A percentile compares a stretch with the other conserved stretches of the same genome.
phyloP scores from a whole-genome alignment of 306 rosid genomes.

The Corylus avellana region DNA sequence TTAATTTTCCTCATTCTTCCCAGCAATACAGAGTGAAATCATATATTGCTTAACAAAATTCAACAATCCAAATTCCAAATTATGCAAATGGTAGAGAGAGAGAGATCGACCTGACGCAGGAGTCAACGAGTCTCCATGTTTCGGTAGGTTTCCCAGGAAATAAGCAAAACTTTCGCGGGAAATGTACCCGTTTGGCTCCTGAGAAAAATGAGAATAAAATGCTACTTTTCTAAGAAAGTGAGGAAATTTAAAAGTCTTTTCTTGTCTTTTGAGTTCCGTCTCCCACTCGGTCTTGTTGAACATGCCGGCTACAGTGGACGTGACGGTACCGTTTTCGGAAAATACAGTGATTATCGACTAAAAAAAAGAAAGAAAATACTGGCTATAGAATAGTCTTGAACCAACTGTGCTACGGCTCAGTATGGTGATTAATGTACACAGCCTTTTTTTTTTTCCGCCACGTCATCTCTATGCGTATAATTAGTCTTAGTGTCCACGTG shows the following conservation, averaged over 20 bases:
- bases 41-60: background rate
- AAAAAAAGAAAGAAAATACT: no score
- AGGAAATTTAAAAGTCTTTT: background rate
- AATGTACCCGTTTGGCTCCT: background rate
- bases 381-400: background rate
- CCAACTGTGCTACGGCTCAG: background rate
- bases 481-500: background rate
- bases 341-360: no score
- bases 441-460: background rate
- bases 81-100: background rate
- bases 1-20: slow-evolving; percentile 14
- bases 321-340: no score
- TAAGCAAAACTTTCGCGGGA: slow-evolving; percentile 10
- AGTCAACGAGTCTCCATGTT: slow-evolving; percentile 9
- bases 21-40: background rate
- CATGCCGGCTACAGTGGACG: background rate
- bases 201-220: background rate
- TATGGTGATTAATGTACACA: background rate
- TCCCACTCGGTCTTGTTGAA: slow-evolving; percentile 24
- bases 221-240: background rate
- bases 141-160: slow-evolving; percentile 10
- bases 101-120: slow-evolving; percentile 33
- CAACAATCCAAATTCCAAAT: background rate
- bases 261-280: background rate
- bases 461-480: background rate